phyloP scores from a whole-genome alignment of 495 filamentous ascomycete genomes.

The Penicillium malachiteum region DNA sequence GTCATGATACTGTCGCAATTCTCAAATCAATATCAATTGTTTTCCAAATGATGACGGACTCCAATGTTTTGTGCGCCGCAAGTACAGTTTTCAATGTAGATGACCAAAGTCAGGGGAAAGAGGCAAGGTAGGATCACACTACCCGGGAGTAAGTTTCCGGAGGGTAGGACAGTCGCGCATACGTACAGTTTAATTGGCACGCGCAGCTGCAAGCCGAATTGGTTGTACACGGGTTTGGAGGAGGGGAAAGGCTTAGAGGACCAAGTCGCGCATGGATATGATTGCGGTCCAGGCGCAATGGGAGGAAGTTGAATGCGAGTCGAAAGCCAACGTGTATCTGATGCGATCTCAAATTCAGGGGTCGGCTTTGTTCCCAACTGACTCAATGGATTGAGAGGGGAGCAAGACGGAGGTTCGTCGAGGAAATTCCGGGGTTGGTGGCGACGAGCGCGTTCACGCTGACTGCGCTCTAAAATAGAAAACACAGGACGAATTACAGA shows the following conservation, averaged over 20 bases:
- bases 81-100: not conserved
- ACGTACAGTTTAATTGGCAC: constrained; percentile 12
- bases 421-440: constrained; percentile 1
- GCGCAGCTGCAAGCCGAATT: constrained; percentile 12
- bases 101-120: not conserved
- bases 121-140: not conserved
- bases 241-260: constrained; percentile 4
- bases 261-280: constrained; percentile 10
- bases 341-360: not conserved
- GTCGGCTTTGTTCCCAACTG: not conserved
- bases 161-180: constrained; percentile 17
- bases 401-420: constrained; percentile 5
- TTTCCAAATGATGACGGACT: not conserved
- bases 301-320: not conserved
- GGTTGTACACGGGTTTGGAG: constrained; percentile 12
- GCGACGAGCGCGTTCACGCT: constrained; percentile 13
- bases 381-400: not conserved
- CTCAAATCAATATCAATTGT: constrained; percentile 9
- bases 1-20: constrained; percentile 21
- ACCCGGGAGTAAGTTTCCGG: not conserved
- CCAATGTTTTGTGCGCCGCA: not conserved
- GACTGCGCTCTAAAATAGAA: constrained; percentile 8
- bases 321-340: not conserved
- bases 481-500: constrained; percentile 4
- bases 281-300: constrained; percentile 1